Evolutionary conservation across 78 protist species (phyloP).

Genomic region (Reticulomyxa filosa): DNA sequence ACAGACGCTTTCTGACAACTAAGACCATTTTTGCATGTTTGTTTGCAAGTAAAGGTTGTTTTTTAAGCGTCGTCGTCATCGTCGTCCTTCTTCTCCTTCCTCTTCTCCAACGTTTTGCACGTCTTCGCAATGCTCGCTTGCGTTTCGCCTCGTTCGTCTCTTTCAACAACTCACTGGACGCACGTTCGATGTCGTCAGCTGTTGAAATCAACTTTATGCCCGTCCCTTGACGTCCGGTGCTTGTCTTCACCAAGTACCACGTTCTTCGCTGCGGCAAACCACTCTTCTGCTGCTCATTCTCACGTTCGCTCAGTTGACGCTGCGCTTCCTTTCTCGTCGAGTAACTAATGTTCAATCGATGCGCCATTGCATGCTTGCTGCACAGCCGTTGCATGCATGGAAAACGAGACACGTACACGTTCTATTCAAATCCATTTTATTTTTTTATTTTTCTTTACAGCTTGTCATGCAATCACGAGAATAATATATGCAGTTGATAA

Average conservation of each 20-base stretch:
- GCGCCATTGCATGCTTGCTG: slow-evolving; percentile 19
- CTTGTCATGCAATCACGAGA: no score
- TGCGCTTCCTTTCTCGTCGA: no score
- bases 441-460: no score
- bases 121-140: background rate
- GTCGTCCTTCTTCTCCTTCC: background rate
- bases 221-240: slow-evolving; percentile 13
- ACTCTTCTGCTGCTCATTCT: slow-evolving; percentile 4
- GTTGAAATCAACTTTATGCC: slow-evolving; percentile 15
- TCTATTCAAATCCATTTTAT: no score
- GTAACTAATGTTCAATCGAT: background rate
- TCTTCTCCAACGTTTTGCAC: background rate
- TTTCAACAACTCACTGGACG: no score
- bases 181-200: background rate
- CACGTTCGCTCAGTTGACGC: background rate
- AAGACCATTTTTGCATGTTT: background rate
- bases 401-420: no score
- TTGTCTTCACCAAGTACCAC: slow-evolving; percentile 17
- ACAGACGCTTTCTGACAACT: no score
- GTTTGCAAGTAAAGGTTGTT: background rate
- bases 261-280: slow-evolving; percentile 11
- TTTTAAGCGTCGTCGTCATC: background rate
- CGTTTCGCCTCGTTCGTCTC: background rate
- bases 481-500: no score
- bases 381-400: slow-evolving; percentile 24